These are phyloP conservation scores for Trichoderma aggressivum DNA, from an alignment of 2,329 filamentous ascomycete species.

Conservation along the genomic window DNA sequence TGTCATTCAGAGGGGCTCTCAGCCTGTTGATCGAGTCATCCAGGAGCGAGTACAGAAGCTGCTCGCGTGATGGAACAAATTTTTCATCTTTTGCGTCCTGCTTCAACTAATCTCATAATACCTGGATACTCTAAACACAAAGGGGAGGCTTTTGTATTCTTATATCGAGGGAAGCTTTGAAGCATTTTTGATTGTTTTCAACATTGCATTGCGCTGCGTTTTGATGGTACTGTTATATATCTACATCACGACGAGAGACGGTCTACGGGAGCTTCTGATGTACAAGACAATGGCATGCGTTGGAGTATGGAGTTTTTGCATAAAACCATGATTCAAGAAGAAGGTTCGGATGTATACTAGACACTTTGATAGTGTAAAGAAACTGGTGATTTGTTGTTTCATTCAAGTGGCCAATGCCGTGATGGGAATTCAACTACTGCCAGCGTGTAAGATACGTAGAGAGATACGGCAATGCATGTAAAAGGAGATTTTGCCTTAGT, in stretches of 20 bases:
- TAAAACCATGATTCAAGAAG: not conserved
- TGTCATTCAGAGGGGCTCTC: conserved; percentile 48
- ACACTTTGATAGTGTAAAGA: not conserved
- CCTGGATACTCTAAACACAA: not conserved
- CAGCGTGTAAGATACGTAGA: not conserved
- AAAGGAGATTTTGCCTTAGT: not conserved
- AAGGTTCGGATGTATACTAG: not conserved
- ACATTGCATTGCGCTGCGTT: conserved; percentile 19
- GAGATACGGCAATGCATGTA: not conserved
- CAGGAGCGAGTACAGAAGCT: conserved; percentile 38
- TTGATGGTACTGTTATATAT: not conserved
- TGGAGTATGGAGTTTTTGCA: conserved; percentile 1
- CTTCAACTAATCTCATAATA: not conserved
- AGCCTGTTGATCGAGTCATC: conserved; percentile 38
- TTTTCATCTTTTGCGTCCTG: not conserved
- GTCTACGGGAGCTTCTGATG: not conserved
- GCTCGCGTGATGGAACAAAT: not conserved
- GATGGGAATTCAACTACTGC: not conserved
- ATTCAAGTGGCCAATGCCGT: not conserved
- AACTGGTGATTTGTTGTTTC: not conserved
- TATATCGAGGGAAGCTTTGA: not conserved
- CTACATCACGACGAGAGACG: not conserved
- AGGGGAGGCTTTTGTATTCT: not conserved
- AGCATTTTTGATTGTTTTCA: not conserved
- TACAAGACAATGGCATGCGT: conserved; percentile 5